phyloP scores from a whole-genome alignment of 768 basidiomycete species.

The Mycena haematopus region DNA sequence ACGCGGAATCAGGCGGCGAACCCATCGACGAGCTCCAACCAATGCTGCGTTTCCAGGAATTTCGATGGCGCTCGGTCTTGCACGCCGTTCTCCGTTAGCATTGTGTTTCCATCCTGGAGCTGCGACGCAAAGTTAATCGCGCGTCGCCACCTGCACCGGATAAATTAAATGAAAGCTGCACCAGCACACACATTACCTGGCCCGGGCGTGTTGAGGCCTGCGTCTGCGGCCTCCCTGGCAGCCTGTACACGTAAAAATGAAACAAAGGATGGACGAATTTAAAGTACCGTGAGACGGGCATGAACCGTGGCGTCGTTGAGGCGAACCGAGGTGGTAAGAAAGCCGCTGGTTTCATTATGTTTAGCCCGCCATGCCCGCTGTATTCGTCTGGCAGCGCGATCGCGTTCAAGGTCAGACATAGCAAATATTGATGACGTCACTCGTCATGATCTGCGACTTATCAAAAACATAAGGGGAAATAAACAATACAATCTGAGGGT shows the following conservation, averaged over 20 bases:
- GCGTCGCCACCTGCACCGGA: constrained; percentile 46
- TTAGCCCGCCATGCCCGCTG: constrained; percentile 47
- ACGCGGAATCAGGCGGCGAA: constrained; percentile 37
- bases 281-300: constrained; percentile 49
- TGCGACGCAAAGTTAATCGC: constrained; percentile 48
- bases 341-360: constrained; percentile 34
- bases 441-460: too few relatives aligned
- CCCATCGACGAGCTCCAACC: constrained; percentile 69
- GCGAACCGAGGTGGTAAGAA: constrained; percentile 39
- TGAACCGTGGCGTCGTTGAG: constrained; percentile 47
- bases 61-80: constrained; percentile 46
- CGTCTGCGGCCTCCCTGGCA: constrained; percentile 48
- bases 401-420: constrained; percentile 7
- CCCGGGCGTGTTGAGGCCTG: constrained; percentile 52
- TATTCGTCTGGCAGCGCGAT: constrained; percentile 44
- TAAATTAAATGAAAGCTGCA: background rate
- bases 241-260: constrained; percentile 36
- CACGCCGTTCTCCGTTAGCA: constrained; percentile 40
- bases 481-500: constrained; percentile 30
- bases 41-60: constrained; percentile 64
- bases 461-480: background rate
- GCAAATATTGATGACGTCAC: too few relatives aligned
- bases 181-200: constrained; percentile 34
- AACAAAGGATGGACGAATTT: too few relatives aligned
- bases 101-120: constrained; percentile 51